A percentile compares a stretch with the other conserved stretches of the same genome.
These are phyloP conservation scores for Dryas drummondii DNA, from an alignment of 306 rosid species.

Conservation along the genomic window DNA sequence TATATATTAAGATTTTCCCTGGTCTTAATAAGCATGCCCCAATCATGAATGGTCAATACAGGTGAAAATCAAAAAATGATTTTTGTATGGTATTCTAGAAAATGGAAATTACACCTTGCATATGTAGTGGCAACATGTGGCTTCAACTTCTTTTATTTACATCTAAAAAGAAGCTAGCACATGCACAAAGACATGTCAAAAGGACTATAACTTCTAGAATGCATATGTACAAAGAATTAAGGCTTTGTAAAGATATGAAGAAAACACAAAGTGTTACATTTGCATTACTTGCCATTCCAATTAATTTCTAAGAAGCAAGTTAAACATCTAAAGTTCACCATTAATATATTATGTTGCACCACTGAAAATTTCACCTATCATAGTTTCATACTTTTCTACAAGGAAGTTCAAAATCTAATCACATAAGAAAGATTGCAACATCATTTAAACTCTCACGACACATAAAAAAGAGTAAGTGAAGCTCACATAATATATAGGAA, in stretches of 20 bases:
- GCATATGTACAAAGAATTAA: background rate
- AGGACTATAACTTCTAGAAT: background rate
- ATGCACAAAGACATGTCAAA: background rate
- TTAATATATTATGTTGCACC: background rate
- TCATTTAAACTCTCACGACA: background rate
- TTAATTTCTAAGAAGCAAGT: background rate
- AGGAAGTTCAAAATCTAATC: background rate
- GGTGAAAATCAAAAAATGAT: background rate
- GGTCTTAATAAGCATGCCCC: background rate
- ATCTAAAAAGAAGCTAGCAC: background rate
- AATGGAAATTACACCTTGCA: background rate
- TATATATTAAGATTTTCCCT: background rate
- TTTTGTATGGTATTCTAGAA: background rate
- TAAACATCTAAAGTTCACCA: background rate
- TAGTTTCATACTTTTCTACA: background rate
- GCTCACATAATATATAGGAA: background rate
- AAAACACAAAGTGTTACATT: background rate
- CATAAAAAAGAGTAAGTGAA: background rate
- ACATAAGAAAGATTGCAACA: background rate
- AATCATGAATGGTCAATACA: background rate
- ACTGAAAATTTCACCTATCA: background rate
- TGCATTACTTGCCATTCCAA: background rate
- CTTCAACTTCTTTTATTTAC: background rate
- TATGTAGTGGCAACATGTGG: background rate
- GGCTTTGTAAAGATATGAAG: background rate